Conservation (phyloP, 1,139 yeast species). For the Blastobotrys illinoisensis region DNA sequence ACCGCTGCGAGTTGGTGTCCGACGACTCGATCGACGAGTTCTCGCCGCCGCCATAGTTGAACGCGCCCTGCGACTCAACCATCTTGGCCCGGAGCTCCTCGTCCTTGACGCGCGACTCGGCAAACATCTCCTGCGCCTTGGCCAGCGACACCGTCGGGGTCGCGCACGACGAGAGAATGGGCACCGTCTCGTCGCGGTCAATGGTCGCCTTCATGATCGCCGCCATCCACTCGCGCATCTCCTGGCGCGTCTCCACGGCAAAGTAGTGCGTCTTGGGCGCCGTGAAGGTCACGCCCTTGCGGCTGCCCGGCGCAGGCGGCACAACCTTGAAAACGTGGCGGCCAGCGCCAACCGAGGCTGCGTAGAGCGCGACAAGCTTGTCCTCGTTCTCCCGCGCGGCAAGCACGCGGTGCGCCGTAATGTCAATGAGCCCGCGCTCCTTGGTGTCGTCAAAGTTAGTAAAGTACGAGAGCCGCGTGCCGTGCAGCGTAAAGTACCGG, state of each 20-base stretch:
- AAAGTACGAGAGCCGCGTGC: constrained; percentile 87
- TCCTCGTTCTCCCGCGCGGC: constrained; percentile 72
- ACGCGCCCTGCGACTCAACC: constrained; percentile 14
- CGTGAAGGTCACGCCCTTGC: constrained; percentile 91
- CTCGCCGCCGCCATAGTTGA: neutral
- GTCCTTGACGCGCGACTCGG: constrained; percentile 49
- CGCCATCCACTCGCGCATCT: constrained; percentile 93
- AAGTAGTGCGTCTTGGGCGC: constrained; percentile 94
- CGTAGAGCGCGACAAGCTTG: constrained; percentile 74
- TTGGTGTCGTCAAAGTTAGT: constrained; percentile 70
- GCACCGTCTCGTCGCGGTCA: constrained; percentile 88
- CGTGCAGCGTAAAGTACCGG: constrained; percentile 84
- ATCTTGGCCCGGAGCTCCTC: constrained; percentile 27
- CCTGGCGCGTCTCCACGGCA: constrained; percentile 88
- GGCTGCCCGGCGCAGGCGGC: constrained; percentile 98
- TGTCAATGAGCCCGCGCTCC: constrained; percentile 91
- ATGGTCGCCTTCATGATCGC: constrained; percentile 94
- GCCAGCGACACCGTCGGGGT: constrained; percentile 88
- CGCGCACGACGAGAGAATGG: constrained; percentile 89
- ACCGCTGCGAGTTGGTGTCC: constrained; percentile 12
- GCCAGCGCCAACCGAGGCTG: constrained; percentile 91
- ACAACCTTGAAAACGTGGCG: constrained; percentile 85
- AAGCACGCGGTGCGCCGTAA: constrained; percentile 87
- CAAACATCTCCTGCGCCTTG: constrained; percentile 80
- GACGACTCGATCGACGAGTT: neutral